phyloP scores from a whole-genome alignment of 2,329 filamentous ascomycete genomes.

The Microascus cirrosus region DNA sequence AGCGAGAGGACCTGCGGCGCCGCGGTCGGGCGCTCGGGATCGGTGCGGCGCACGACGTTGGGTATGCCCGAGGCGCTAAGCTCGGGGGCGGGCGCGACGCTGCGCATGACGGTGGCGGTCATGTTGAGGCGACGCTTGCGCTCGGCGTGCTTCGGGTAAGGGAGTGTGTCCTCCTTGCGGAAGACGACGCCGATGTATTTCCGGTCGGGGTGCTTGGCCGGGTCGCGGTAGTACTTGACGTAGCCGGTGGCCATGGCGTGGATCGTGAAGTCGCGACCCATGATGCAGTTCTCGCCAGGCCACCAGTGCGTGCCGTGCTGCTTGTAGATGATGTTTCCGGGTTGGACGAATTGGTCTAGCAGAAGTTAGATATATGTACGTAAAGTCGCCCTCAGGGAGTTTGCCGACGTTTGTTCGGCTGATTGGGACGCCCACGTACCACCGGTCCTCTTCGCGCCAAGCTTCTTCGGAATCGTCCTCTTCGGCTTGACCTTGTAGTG shows the following conservation, averaged over 20 bases:
- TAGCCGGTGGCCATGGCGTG: constrained; percentile 78
- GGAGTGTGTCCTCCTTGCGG: constrained; percentile 68
- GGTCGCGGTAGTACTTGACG: constrained; percentile 94
- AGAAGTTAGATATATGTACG: neutral
- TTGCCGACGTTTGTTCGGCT: no score
- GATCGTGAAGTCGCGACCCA: constrained; percentile 95
- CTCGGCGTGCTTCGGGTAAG: constrained; percentile 62
- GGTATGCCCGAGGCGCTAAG: constrained; percentile 40
- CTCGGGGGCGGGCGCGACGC: constrained; percentile 20
- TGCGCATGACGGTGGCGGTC: constrained; percentile 38
- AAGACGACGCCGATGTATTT: constrained; percentile 94
- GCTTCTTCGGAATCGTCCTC: constrained; percentile 61
- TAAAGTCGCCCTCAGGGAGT: neutral
- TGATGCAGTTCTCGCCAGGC: constrained; percentile 87
- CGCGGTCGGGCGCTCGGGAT: constrained; percentile 27
- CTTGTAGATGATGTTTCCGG: constrained; percentile 96
- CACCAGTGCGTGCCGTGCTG: constrained; percentile 93
- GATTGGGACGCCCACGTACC: constrained; percentile 36
- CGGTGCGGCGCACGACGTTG: constrained; percentile 29
- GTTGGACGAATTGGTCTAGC: constrained; percentile 80
- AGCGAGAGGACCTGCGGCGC: constrained; percentile 36
- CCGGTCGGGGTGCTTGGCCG: constrained; percentile 66
- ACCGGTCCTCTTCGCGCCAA: constrained; percentile 88
- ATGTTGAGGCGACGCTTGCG: constrained; percentile 68
- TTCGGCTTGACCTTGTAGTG: constrained; percentile 54